Percentiles rank a stretch among this genome's conserved stretches.
phyloP scores from a whole-genome alignment of 257 asterid species.

The Lycium barbarum region DNA sequence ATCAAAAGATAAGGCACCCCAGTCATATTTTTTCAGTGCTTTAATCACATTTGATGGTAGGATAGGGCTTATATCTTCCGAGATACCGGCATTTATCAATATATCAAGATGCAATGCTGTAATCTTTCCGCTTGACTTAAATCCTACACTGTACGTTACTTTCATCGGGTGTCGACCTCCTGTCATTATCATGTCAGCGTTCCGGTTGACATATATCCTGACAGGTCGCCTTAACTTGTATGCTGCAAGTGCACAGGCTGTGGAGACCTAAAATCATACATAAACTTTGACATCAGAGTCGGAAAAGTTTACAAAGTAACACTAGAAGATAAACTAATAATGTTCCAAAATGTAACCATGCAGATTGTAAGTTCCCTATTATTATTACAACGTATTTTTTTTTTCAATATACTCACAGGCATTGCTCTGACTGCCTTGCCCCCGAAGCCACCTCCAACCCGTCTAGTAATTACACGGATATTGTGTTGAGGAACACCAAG shows the following conservation, averaged over 20 bases:
- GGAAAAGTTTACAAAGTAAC: background rate
- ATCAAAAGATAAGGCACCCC: constrained; percentile 76
- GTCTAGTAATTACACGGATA: constrained; percentile 71
- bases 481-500: constrained; percentile 75
- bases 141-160: constrained; percentile 68
- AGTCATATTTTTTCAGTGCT: constrained; percentile 62
- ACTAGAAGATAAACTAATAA: too few relatives aligned
- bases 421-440: constrained; percentile 68
- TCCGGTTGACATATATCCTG: constrained; percentile 66
- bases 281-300: background rate
- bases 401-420: constrained; percentile 54
- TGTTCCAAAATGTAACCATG: too few relatives aligned
- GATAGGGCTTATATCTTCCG: constrained; percentile 57
- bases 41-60: constrained; percentile 49
- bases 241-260: constrained; percentile 87
- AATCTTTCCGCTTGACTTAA: constrained; percentile 67
- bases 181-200: constrained; percentile 67
- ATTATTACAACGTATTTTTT: background rate
- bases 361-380: too few relatives aligned
- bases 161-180: constrained; percentile 89
- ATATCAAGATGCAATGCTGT: constrained; percentile 72
- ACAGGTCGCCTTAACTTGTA: constrained; percentile 72
- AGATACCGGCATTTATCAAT: constrained; percentile 65
- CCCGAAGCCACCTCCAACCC: constrained; percentile 88
- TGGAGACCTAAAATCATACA: constrained; percentile 55